A percentile compares a stretch with the other conserved stretches of the same genome.
Evolutionary conservation across 2,329 filamentous ascomycete species (phyloP).

Genomic region (Seiridium cupressi): DNA sequence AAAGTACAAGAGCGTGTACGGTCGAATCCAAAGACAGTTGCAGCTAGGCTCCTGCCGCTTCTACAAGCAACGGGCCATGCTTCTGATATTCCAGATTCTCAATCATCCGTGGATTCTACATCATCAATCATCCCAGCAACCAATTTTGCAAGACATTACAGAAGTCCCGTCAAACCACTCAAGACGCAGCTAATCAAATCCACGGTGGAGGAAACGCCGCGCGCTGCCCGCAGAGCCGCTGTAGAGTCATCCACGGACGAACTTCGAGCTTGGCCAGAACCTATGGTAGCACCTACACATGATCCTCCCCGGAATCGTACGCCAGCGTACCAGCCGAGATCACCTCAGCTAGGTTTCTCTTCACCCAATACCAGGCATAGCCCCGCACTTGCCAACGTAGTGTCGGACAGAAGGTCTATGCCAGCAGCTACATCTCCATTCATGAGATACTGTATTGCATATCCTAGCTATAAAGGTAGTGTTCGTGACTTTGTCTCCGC

Average conservation of each 20-base stretch:
- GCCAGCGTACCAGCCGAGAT: conserved; percentile 12
- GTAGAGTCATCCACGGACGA: not conserved
- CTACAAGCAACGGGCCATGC: not conserved
- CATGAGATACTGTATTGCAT: conserved; percentile 22
- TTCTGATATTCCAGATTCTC: conserved; percentile 14
- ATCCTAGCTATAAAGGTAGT: conserved; percentile 26
- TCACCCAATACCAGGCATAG: not conserved
- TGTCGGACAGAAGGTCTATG: not conserved
- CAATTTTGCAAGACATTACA: conserved; percentile 1
- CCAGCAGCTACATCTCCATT: conserved; percentile 19
- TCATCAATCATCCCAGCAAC: conserved; percentile 27
- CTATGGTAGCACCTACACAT: not conserved
- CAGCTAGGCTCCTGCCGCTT: not conserved
- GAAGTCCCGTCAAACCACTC: not conserved
- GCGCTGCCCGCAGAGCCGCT: not conserved
- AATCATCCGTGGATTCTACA: conserved; percentile 16
- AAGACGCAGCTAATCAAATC: not conserved
- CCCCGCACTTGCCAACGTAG: not conserved
- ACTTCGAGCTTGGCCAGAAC: not conserved
- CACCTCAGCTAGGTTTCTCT: not conserved
- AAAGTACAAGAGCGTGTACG: not conserved
- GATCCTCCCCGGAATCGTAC: not conserved
- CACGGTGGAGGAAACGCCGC: conserved; percentile 2
- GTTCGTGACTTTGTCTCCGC: conserved; percentile 26
- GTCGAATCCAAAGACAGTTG: not conserved